Evolutionary conservation across 345 rosid genomes (phyloP).

Genomic region (Acer campestre): DNA sequence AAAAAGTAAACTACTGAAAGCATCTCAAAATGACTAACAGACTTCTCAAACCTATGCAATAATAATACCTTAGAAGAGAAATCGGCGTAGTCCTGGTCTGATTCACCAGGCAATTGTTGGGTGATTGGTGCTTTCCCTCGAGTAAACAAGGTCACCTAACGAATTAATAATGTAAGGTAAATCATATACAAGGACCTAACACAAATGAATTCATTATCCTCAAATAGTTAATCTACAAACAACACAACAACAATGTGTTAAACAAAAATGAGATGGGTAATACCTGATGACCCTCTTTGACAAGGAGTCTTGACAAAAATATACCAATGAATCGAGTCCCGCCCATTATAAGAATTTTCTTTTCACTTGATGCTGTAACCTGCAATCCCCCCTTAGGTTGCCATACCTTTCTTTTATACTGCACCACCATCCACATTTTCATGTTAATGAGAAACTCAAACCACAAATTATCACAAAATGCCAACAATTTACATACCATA

Average conservation of each 20-base stretch:
- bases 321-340: conserved; percentile 93
- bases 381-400: conserved; percentile 71
- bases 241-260: neutral
- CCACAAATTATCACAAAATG: neutral
- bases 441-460: neutral
- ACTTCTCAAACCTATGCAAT: neutral
- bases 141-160: conserved; percentile 90
- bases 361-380: conserved; percentile 72
- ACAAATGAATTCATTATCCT: neutral
- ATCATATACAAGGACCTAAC: neutral
- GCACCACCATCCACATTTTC: conserved; percentile 25
- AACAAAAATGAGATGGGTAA: neutral
- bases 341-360: conserved; percentile 96
- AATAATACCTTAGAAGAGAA: conserved; percentile 81
- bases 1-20: neutral
- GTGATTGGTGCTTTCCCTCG: conserved; percentile 92
- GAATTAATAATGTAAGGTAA: conserved; percentile 16
- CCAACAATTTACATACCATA: neutral
- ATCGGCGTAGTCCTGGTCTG: conserved; percentile 78
- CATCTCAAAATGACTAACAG: neutral
- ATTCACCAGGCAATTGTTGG: conserved; percentile 85
- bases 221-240: neutral
- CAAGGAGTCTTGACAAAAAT: conserved; percentile 87
- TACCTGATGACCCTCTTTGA: conserved; percentile 95
- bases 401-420: conserved; percentile 70